Evolutionary conservation across 2,329 filamentous ascomycete genomes (phyloP), one percentile per base, ranked within the genome.

Genomic region (Fusarium sulawesiense): DNA sequence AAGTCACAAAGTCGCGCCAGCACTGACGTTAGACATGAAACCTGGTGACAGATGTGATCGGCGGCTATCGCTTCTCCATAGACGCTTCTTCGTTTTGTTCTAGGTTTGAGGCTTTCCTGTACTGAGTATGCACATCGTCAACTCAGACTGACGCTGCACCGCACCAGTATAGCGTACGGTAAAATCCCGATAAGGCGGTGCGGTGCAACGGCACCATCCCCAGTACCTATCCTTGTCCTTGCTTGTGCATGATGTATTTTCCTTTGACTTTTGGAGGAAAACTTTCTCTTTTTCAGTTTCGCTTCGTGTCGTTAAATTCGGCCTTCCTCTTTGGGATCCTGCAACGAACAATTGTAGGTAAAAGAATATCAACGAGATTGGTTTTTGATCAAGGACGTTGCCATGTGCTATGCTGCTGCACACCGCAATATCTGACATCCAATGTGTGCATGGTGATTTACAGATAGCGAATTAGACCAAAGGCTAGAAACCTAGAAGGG

Each of bases 401-500:
- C 49, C 14, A 56, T 47, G 49, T 40, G 44, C 27, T 18, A 6
- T 29, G 44, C 27, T 18, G 3, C 32, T 59, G 32, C 46, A 66
- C 64, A 66, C 64, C 62, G 56, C 64, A 66, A 66, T 23, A 42
- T 21, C 20, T 51, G 29, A 41, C 11, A 41, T 42, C 13, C 14
- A 29, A 13, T 21, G 34, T 37, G 34, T n/a, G 34, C 16, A 37
- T 25, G 9, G 21, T 54, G 21, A 40, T 53, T 47, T 40, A n/a
- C 2, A 34, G 30, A 42, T 23, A 29, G 21, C 48, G 41, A 48
- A 67, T 57, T 44, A 58, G 13, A 16, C 4, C 13, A 49, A 47
- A 56, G 49, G 58, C 67, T 71, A 60, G 67, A 71, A 57, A 68
- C 37, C 58, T 64, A 68, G 67, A 71, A 71, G 37, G 9, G 25